Evolutionary conservation across 2,329 filamentous ascomycete species (phyloP), one percentile per base, ranked within the genome.

Genomic region (Cephalotrichum gorgonifer): DNA sequence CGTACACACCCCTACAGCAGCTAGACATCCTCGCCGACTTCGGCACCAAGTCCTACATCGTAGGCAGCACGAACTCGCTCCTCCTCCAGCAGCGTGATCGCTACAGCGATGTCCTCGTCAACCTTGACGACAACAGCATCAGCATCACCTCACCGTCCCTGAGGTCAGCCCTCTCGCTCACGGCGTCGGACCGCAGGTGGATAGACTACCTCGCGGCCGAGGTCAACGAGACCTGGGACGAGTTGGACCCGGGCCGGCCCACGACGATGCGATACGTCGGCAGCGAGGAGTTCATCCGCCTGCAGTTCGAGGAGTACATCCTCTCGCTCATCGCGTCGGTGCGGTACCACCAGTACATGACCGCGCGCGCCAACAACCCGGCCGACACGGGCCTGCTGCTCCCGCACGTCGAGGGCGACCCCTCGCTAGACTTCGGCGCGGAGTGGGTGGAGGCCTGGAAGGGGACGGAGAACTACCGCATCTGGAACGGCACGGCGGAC

Each of bases 251-350:
- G 0, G 80, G 81, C 53, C 78, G 87, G 44, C 93, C 93, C n/a
- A 96, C 89, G 59, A 95, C 88, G 2, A 84, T 96, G 73, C 90
- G 90, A 27, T 98, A 96, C 60, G 83, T 88, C 33, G 93, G 93
- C 27, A 96, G 89, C 54, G 93, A 98, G 67, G 93, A 97, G 62
- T 96, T 96, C 60, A 98, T 98, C 57, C 81, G 93, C 27, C 79
- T 96, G 38, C 91, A 97, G 60, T 98, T 98, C 54, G 93, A 98
- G 66, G 90, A 96, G 60, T 98, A 98, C 61, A 77, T 98, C 6
- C 76, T 97, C 23, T 88, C 89, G 0, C 76, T 98, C 53, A 79
- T 97, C 41, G 87, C 90, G 0, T 82, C 87, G 1, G 85, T 90
- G 56, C 96, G 96, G 63, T 97, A 95, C 62, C 89, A 89, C 64